Base-by-base conservation (phyloP, 169 alveolate species). In the Miamiensis avidus region DNA sequence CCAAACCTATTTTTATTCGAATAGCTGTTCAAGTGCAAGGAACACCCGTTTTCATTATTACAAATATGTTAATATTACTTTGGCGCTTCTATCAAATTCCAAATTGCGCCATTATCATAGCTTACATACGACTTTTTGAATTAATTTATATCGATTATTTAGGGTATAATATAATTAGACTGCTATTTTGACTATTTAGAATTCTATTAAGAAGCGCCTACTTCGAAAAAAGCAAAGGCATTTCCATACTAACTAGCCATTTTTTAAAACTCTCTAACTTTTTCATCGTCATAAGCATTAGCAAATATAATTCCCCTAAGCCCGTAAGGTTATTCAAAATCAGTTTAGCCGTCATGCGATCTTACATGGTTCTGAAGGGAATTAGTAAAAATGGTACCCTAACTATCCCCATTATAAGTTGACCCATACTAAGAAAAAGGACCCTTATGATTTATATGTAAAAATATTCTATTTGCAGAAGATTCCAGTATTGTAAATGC, bases 21-120 rank as follows among this genome's bases (percentile, higher is more conserved):
- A 94, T 97, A 98, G 91, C 99, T 98, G 69, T 95, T 98, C 64
- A 82, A 82, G 16, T 82, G 81, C 76, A 49, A 64, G 74, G 95
- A 98, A 33, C 89, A 89, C 16, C 95, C 97, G 88, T 99, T 98
- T 72, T 97, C 97, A 78, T 95, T 95, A 76, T 89, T 88, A 88
- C 96, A 97, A 31, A 99, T 99, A 34, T 94, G 89, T 79, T 99
- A 93, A 89, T 98, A 99, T 69, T 91, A 93, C 29, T 94, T 95
- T 0, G 99, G 99, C 26, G 99, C 99, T 85, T 94, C 96, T 64
- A 99, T 88, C 84, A 97, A 95, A 25, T 97, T 93, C 99, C 99
- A 99, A 76, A 90, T 96, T 0, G 99, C 99, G 29, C 99, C 99
- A 89, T 98, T 99, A 92, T 99, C 98, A 92, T 97, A 99, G 20